Percentiles rank a stretch among this genome's conserved stretches.
phyloP scores from a whole-genome alignment of 2,329 filamentous ascomycete genomes.

The Apiospora hydei region DNA sequence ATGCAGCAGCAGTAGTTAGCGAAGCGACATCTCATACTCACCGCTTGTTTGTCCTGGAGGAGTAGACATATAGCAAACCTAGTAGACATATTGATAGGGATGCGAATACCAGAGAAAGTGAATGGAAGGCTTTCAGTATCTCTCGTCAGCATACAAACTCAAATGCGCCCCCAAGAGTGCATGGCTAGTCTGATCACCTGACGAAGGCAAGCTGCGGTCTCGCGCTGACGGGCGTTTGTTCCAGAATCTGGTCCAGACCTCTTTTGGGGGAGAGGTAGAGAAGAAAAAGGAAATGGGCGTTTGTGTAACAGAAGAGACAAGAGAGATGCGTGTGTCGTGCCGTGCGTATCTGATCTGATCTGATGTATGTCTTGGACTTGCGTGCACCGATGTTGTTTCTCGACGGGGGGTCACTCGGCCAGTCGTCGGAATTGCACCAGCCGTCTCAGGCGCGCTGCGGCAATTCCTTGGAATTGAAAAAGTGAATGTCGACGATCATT shows the following conservation, averaged over 20 bases:
- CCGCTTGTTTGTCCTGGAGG: not conserved
- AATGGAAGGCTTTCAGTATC: not conserved
- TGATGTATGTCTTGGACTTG: not conserved
- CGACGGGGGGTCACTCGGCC: not conserved
- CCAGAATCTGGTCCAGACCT: not conserved
- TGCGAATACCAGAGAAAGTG: too few relatives aligned
- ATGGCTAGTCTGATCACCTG: slow-evolving; percentile 2
- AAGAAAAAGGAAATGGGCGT: not conserved
- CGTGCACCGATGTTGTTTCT: not conserved
- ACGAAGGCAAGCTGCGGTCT: slow-evolving; percentile 1
- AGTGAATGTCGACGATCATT: not conserved
- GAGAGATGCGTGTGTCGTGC: not conserved
- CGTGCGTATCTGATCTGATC: not conserved
- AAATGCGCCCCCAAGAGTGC: not conserved
- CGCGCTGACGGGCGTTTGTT: slow-evolving; percentile 14
- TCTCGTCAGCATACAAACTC: not conserved
- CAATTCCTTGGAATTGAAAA: not conserved
- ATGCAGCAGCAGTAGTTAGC: not conserved
- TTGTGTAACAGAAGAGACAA: not conserved
- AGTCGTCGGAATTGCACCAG: not conserved
- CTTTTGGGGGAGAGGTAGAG: not conserved
- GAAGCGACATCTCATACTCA: not conserved
- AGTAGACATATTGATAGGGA: slow-evolving; percentile 13
- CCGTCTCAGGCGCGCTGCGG: not conserved
- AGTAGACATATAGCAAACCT: slow-evolving; percentile 1